phyloP scores from a whole-genome alignment of 169 alveolate species.

The Plasmodium fragile region DNA sequence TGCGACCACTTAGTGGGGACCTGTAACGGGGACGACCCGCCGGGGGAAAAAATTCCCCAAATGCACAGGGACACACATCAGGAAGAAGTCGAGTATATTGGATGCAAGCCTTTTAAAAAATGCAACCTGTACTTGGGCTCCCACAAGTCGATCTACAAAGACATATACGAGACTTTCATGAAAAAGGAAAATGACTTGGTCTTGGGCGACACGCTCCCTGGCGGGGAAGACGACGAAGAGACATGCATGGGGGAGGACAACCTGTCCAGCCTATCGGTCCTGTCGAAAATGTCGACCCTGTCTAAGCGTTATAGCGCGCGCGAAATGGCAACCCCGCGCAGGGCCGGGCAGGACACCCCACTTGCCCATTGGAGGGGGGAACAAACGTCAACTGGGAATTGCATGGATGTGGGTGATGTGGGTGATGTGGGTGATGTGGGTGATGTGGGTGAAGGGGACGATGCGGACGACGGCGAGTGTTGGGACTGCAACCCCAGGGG shows the following conservation, averaged over 20 bases:
- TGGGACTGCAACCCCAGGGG: neutral
- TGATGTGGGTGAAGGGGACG: too few relatives aligned
- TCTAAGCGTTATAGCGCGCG: neutral
- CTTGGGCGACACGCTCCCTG: neutral
- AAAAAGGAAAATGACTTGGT: conserved; percentile 25
- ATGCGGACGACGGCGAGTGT: neutral
- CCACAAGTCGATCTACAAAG: conserved; percentile 41
- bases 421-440: too few relatives aligned
- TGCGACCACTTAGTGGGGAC: neutral
- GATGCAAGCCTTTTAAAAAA: conserved; percentile 19
- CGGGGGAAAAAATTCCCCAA: neutral
- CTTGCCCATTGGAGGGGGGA: neutral
- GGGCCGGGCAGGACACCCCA: neutral
- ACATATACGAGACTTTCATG: conserved; percentile 57
- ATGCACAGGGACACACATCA: neutral
- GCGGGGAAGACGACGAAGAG: neutral
- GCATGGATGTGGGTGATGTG: neutral
- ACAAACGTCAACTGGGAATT: neutral
- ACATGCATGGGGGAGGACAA: neutral
- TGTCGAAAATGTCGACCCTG: neutral
- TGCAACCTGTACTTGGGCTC: conserved; percentile 45
- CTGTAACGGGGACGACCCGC: neutral
- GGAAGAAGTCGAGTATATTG: conserved; percentile 5
- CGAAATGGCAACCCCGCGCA: neutral
- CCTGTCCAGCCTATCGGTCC: neutral